A percentile compares a stretch with the other conserved stretches of the same genome.
Evolutionary conservation across 2,329 filamentous ascomycete species (phyloP).

Genomic region (Paecilomyces sp.): DNA sequence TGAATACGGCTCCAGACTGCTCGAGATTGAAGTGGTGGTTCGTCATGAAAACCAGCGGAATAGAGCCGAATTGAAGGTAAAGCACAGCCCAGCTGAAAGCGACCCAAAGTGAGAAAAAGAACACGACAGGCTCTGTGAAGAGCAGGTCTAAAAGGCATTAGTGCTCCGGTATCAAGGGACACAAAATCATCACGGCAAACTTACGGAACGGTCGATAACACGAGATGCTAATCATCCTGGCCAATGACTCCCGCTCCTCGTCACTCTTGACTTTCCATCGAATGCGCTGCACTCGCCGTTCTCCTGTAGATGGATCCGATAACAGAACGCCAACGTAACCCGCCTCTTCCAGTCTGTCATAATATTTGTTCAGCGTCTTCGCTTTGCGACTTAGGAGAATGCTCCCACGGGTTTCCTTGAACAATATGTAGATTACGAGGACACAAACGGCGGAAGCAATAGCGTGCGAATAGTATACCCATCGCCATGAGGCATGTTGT

Average conservation of each 20-base stretch:
- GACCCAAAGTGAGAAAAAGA: conserved; percentile 79
- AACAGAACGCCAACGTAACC: conserved; percentile 54
- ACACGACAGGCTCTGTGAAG: conserved; percentile 56
- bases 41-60: conserved; percentile 67
- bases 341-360: conserved; percentile 61
- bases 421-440: conserved; percentile 58
- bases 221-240: conserved; percentile 65
- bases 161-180: not conserved
- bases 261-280: conserved; percentile 76
- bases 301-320: conserved; percentile 16
- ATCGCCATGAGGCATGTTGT: conserved; percentile 64
- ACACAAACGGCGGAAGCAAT: conserved; percentile 62
- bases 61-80: conserved; percentile 74
- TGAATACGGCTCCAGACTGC: conserved; percentile 65
- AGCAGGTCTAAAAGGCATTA: conserved; percentile 41
- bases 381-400: conserved; percentile 75
- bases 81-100: conserved; percentile 84
- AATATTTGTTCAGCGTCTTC: conserved; percentile 66
- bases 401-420: conserved; percentile 74
- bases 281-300: conserved; percentile 46
- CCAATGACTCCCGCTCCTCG: conserved; percentile 63
- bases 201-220: conserved; percentile 66
- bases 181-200: conserved; percentile 11
- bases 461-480: conserved; percentile 82
- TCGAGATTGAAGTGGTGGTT: conserved; percentile 62